Percentiles rank a stretch among this genome's conserved stretches.
Evolutionary conservation across 2,329 filamentous ascomycete species (phyloP).

Genomic region (Epichloe sp.): DNA sequence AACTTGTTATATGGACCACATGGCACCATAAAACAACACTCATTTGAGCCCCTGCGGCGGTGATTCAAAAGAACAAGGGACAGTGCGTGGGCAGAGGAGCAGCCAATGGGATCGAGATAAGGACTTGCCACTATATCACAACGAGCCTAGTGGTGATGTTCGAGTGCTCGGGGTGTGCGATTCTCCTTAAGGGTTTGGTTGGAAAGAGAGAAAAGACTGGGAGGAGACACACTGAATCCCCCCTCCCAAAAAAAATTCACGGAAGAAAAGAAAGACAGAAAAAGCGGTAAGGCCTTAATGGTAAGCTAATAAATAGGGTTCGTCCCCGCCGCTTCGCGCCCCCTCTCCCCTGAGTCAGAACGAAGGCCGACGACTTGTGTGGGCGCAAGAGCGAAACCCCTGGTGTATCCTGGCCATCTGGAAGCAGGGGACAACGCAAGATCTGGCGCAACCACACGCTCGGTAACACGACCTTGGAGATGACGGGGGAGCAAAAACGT

Average conservation of each 20-base stretch:
- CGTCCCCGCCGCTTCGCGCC: neutral
- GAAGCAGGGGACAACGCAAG: neutral
- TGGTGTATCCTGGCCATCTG: neutral
- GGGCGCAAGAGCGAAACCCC: neutral
- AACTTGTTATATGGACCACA: neutral
- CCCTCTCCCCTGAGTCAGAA: neutral
- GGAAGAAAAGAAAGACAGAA: neutral
- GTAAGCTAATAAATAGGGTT: neutral
- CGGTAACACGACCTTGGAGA: constrained; percentile 1
- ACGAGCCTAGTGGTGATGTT: neutral
- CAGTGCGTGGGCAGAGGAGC: neutral
- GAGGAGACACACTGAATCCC: too few species aligned
- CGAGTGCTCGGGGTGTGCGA: neutral
- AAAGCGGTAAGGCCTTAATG: neutral
- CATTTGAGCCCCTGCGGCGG: neutral
- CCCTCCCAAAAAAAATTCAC: too few species aligned
- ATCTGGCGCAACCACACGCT: constrained; percentile 1
- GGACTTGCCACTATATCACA: neutral
- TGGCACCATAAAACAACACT: neutral
- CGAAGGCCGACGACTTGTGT: neutral
- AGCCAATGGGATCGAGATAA: neutral
- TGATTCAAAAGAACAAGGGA: neutral
- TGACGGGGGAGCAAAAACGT: neutral
- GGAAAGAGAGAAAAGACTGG: too few species aligned
- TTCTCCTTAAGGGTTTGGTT: neutral